Base-by-base conservation (phyloP, 2,329 filamentous ascomycete species). In the Sporothrix inflata region DNA sequence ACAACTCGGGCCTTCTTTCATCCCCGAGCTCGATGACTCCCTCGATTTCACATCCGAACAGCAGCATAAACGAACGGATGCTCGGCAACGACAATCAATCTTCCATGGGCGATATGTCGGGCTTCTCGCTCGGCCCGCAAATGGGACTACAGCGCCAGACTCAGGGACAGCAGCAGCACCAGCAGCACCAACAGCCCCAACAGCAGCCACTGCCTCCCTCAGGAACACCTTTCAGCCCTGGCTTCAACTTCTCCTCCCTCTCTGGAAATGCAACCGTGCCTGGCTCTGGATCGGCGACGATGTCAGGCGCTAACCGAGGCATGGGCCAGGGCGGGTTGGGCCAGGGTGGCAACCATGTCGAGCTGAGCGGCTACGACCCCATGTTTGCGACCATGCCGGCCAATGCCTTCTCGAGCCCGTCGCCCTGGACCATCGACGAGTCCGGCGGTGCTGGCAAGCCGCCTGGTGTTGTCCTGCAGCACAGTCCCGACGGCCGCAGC, bases 361-460 rank as follows among this genome's bases (percentile, higher is more conserved):
- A 76, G 60, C 77, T 79, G 68, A 79, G 81, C 42, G 77, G 79
- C 2, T 89, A 85, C 76, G 88, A 90, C 74, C 85, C 87, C 12
- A 89, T 90, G 86, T 90, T 90, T 76, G 86, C 87, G 14, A 83
- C 83, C 9, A 77, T 88, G 4, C 82, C 86, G 4, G 86, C 86
- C 21, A 87, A 87, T 68, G 82, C 84, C 0, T 87, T 87, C 75
- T 80, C 83, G n/a, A 87, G 85, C 66, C 84, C 85, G 3, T 83
- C 85, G 0, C 72, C 84, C 2, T 89, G 87, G 85, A 82, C 87
- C 16, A 80, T 79, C 1, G 83, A 83, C 14, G 82, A 83, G 1
- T 66, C 30, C n/a, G 74, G 67, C 24, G 74, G 66, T 19, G 45
- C 45, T 21, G 75, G 65, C 9, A 67, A 67, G 27, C 24, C 30